Evolutionary conservation across 192 early-diverging fungal species (phyloP).

Genomic region (Hyaloraphidium curvatum): DNA sequence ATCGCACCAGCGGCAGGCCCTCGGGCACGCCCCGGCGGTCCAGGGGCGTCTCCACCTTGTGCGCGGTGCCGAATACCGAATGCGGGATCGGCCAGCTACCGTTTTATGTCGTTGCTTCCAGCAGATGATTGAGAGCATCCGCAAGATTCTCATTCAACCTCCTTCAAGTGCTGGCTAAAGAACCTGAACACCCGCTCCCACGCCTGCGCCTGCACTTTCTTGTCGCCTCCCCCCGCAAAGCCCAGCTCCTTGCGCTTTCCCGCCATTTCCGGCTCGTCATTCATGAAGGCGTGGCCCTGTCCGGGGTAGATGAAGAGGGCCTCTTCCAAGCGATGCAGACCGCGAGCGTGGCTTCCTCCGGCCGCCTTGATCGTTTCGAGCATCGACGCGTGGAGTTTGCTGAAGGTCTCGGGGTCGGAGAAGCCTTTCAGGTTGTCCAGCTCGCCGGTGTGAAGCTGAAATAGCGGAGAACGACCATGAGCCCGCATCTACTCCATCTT

Average conservation of each 20-base stretch:
- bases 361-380: constrained; percentile 5
- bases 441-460: background rate
- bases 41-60: too few relatives aligned
- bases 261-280: constrained; percentile 14
- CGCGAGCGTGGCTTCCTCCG: constrained; percentile 6
- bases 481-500: too few relatives aligned
- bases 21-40: too few relatives aligned
- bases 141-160: too few relatives aligned
- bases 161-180: too few relatives aligned
- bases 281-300: constrained; percentile 20
- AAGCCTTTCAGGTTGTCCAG: constrained; percentile 13
- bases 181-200: constrained; percentile 12
- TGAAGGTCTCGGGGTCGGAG: constrained; percentile 13
- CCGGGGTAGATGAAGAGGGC: constrained; percentile 13
- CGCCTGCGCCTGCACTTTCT: constrained; percentile 9
- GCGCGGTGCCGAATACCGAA: too few relatives aligned
- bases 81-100: too few relatives aligned
- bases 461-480: too few relatives aligned
- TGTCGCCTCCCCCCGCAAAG: constrained; percentile 12
- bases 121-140: too few relatives aligned
- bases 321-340: constrained; percentile 5
- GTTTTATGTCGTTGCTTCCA: too few relatives aligned
- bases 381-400: background rate
- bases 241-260: constrained; percentile 15
- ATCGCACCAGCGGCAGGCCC: too few relatives aligned